phyloP scores from a whole-genome alignment of 164 flowering plant species.

The Umbilicus rupestris region DNA sequence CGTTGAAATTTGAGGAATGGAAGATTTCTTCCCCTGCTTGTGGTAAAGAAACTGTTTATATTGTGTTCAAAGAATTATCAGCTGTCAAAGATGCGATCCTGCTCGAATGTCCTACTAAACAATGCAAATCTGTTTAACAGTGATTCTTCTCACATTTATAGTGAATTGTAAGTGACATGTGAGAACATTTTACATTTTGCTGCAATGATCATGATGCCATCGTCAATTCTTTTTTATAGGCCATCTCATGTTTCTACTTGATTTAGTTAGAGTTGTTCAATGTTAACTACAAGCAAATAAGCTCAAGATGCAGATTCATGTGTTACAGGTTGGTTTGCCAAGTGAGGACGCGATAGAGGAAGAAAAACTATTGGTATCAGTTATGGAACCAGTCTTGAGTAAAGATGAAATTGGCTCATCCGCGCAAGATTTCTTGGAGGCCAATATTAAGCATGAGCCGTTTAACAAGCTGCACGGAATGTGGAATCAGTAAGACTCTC shows the following conservation, averaged over 20 bases:
- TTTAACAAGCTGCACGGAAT: conserved; percentile 42
- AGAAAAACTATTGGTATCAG: conserved; percentile 36
- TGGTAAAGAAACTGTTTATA: too few relatives aligned
- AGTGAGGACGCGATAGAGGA: conserved; percentile 19
- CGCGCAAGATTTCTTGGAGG: conserved; percentile 54
- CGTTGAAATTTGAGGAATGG: background rate
- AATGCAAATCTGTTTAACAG: too few relatives aligned
- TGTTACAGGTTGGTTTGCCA: conserved; percentile 27
- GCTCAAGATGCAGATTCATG: background rate
- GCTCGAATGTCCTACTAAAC: too few relatives aligned
- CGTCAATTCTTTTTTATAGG: background rate
- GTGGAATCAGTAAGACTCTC: conserved; percentile 51
- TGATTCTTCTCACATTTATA: too few relatives aligned
- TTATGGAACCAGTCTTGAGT: conserved; percentile 30
- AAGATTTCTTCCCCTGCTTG: background rate
- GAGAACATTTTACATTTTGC: too few relatives aligned
- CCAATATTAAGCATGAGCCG: conserved; percentile 34
- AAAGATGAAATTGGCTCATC: conserved; percentile 31
- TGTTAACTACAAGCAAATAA: background rate
- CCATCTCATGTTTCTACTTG: background rate
- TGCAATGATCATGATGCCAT: background rate
- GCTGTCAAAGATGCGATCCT: too few relatives aligned
- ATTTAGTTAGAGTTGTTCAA: background rate
- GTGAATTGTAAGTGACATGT: too few relatives aligned
- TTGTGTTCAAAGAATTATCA: too few relatives aligned